Evolutionary conservation across 2,329 filamentous ascomycete genomes (phyloP), one percentile per base, ranked within the genome.

Genomic region (Exophiala lecanii-corni): DNA sequence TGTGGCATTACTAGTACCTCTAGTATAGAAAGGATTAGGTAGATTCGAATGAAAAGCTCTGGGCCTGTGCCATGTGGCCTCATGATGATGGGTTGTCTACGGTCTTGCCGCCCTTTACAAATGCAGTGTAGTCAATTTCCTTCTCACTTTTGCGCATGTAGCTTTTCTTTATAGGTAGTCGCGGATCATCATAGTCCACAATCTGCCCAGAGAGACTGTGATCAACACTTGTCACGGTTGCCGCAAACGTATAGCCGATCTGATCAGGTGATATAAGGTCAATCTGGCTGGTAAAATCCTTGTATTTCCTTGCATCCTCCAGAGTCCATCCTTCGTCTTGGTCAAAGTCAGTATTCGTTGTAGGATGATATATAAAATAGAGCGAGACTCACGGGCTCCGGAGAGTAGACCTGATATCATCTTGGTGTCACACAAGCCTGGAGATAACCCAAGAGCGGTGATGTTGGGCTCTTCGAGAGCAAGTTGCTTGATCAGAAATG

Each of bases 381-480:
- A 40, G 37, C 41, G 23, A 45, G 36, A 37, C n/a, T 32, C 21
- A 7, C 43, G 36, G 10, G 21, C 36, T 17, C 32, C 30, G 16
- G n/a, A n/a, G n/a, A n/a, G n/a, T n/a, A 45, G 16, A 7, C 15
- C 43, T 36, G 30, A 21, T 6, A 45, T 38, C 89, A 96, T 95
- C 38, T 83, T 82, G 0, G 89, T 95, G 59, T 94, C 84, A 5
- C 92, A 83, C 31, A 85, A 79, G 2, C 89, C 89, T 0, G 89
- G 89, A 3, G 81, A 74, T 21, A 95, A 69, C 0, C 85, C 74
- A 0, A 95, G 67, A 12, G 79, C 81, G 0, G 77, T 84, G 36
- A 94, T 79, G 12, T 81, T 72, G 1, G 83, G 79, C 62, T 95
- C 89, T 59, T 96, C 89, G 1, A 74, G 72, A 0, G 78, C 78